Evolutionary conservation across 177 flowering plant species (phyloP).

Genomic region (Vitis hybrid): DNA sequence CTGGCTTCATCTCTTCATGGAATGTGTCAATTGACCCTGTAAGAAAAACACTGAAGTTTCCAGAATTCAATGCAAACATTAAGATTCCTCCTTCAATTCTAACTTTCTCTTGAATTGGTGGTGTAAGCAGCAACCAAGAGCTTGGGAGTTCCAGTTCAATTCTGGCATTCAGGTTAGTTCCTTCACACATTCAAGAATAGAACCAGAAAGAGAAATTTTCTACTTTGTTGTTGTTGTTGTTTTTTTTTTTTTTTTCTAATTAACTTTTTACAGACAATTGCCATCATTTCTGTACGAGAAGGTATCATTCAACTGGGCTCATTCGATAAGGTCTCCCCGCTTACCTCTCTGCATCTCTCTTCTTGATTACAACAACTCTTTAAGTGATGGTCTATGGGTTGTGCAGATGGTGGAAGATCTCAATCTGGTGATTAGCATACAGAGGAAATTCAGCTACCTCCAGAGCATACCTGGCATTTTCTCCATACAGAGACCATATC

Average conservation of each 20-base stretch:
- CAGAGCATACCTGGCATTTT: constrained; percentile 68
- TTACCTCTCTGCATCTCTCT: not conserved
- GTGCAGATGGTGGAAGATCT: constrained; percentile 67
- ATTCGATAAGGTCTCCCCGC: constrained; percentile 54
- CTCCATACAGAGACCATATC: constrained; percentile 58
- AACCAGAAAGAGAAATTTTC: not conserved
- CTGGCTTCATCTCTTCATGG: constrained; percentile 57
- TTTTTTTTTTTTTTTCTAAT: not conserved
- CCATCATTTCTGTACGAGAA: constrained; percentile 74
- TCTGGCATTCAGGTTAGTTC: constrained; percentile 75
- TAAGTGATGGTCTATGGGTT: not conserved
- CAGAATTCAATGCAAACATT: not conserved
- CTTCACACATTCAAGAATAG: not conserved
- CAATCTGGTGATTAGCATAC: constrained; percentile 65
- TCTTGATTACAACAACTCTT: not conserved
- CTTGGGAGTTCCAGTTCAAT: constrained; percentile 76
- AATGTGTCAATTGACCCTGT: constrained; percentile 69
- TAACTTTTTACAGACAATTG: constrained; percentile 52
- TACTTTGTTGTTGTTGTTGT: not conserved
- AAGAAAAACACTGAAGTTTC: constrained; percentile 25
- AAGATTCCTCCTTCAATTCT: not conserved
- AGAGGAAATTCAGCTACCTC: constrained; percentile 72
- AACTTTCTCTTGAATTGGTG: constrained; percentile 7
- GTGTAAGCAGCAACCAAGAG: constrained; percentile 66
- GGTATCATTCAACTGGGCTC: constrained; percentile 85